These are phyloP conservation scores for Lentinula lateritia DNA, from an alignment of 768 basidiomycete species.

Conservation along the genomic window DNA sequence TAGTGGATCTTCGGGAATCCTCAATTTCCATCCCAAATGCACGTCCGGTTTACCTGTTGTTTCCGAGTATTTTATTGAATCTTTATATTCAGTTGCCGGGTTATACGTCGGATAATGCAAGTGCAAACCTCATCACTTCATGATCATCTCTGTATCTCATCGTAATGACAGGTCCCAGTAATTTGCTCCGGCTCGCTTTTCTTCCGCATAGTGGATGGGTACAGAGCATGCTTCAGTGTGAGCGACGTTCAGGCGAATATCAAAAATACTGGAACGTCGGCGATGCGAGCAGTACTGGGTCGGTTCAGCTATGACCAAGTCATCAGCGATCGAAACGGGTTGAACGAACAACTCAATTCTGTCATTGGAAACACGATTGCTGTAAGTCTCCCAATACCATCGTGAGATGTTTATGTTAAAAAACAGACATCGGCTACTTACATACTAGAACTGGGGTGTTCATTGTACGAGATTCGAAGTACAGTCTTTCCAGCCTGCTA, in stretches of 20 bases:
- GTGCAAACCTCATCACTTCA: not conserved
- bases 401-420: not conserved
- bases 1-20: constrained; percentile 43
- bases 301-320: constrained; percentile 46
- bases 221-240: constrained; percentile 49
- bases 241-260: constrained; percentile 45
- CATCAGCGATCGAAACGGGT: constrained; percentile 48
- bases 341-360: constrained; percentile 40
- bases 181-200: constrained; percentile 49
- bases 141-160: not conserved
- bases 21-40: constrained; percentile 42
- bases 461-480: constrained; percentile 54
- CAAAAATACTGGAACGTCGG: constrained; percentile 47
- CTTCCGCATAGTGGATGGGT: constrained; percentile 45
- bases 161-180: constrained; percentile 36
- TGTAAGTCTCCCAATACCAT: constrained; percentile 18
- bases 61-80: not conserved
- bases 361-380: constrained; percentile 45
- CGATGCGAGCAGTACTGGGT: constrained; percentile 49
- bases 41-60: constrained; percentile 5
- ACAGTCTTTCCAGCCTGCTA: constrained; percentile 55
- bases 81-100: constrained; percentile 21
- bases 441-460: constrained; percentile 45
- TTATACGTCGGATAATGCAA: constrained; percentile 27
- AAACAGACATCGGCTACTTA: not conserved